A percentile compares a stretch with the other conserved stretches of the same genome.
phyloP scores from a whole-genome alignment of 257 asterid genomes.

The Anisodus tanguticus region DNA sequence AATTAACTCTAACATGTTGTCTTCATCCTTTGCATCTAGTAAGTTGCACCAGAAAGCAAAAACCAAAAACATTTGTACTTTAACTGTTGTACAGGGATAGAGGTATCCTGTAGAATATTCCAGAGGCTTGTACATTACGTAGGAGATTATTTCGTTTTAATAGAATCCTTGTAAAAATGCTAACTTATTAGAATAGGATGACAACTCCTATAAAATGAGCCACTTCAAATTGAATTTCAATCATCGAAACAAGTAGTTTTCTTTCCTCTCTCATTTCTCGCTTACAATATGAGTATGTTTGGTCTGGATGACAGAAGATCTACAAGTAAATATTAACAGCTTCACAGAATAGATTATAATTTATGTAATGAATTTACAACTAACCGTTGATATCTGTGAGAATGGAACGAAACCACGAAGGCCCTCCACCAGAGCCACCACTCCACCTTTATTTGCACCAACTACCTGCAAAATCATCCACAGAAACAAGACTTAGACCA shows the following conservation, averaged over 20 bases:
- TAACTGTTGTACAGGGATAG: no score
- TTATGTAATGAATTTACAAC: slow-evolving; percentile 37
- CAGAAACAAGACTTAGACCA: slow-evolving; percentile 21
- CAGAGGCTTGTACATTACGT: no score
- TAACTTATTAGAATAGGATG: not conserved
- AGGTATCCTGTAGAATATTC: no score
- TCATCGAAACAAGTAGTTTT: not conserved
- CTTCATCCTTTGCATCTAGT: no score
- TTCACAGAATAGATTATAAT: not conserved
- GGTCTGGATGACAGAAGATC: not conserved
- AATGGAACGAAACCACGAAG: slow-evolving; percentile 95
- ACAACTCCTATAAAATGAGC: not conserved
- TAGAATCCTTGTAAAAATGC: no score
- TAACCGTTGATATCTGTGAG: slow-evolving; percentile 87
- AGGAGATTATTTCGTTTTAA: no score
- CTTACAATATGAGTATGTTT: not conserved
- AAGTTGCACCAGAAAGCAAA: no score
- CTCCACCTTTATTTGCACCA: slow-evolving; percentile 98
- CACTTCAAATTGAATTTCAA: not conserved
- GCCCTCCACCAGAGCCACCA: slow-evolving; percentile 87
- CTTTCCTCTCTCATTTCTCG: not conserved
- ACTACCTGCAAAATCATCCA: slow-evolving; percentile 60
- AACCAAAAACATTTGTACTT: no score
- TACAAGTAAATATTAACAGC: not conserved
- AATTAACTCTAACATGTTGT: no score